These are phyloP conservation scores for Gossypium anomalum DNA, from an alignment of 345 rosid genomes.

Conservation along the genomic window DNA sequence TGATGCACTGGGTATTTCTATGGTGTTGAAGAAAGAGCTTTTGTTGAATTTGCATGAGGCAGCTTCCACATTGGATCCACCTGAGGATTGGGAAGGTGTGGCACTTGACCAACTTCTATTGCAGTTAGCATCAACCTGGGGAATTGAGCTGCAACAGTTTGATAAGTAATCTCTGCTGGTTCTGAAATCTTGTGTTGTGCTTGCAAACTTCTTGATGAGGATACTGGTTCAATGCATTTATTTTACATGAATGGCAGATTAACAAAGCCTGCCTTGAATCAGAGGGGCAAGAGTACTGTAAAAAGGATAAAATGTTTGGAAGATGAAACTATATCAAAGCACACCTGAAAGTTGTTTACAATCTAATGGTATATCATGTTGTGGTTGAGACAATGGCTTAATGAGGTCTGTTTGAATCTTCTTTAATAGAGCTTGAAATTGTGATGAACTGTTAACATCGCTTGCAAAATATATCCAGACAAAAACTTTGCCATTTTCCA, in stretches of 20 bases:
- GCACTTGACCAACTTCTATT: slow-evolving; percentile 69
- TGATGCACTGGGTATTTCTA: slow-evolving; percentile 55
- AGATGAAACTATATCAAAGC: too few relatives aligned
- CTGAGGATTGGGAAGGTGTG: slow-evolving; percentile 96
- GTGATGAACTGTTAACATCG: too few relatives aligned
- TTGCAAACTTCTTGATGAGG: slow-evolving; percentile 5
- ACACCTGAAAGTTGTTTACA: too few relatives aligned
- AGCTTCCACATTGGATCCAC: slow-evolving; percentile 59
- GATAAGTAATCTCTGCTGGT: slow-evolving; percentile 37
- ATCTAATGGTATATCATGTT: too few relatives aligned
- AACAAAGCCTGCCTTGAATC: too few relatives aligned
- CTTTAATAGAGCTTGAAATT: too few relatives aligned
- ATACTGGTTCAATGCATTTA: not conserved
- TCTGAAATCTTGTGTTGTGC: slow-evolving; percentile 6
- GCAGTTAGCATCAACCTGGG: slow-evolving; percentile 93
- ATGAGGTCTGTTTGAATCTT: too few relatives aligned
- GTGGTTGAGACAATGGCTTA: too few relatives aligned
- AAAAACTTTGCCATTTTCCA: not conserved
- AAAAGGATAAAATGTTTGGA: too few relatives aligned
- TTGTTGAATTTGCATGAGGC: slow-evolving; percentile 75
- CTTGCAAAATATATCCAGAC: not conserved
- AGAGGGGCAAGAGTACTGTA: too few relatives aligned
- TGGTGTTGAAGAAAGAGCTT: slow-evolving; percentile 82
- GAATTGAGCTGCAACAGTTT: slow-evolving; percentile 66
- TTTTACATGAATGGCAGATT: not conserved